Evolutionary conservation across 1,139 yeast species (phyloP).

Genomic region (Hansenula anomala): DNA sequence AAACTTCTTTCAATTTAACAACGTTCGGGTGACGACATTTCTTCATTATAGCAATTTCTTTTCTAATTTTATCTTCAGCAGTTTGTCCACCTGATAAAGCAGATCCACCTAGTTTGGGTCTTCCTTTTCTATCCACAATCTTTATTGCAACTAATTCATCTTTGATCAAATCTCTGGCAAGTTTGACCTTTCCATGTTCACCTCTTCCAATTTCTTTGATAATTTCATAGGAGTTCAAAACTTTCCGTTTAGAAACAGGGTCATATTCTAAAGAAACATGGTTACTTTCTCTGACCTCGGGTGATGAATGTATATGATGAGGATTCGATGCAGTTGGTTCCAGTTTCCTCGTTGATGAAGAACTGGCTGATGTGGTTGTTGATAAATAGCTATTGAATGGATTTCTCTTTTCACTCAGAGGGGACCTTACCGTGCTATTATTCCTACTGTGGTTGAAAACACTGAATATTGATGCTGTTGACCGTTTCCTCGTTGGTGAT

Average conservation of each 20-base stretch:
- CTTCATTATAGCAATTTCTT: slow-evolving; percentile 95
- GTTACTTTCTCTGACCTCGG: slow-evolving; percentile 76
- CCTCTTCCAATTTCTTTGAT: slow-evolving; percentile 88
- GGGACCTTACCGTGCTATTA: slow-evolving; percentile 1
- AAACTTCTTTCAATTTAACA: slow-evolving; percentile 79
- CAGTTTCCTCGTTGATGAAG: slow-evolving; percentile 12
- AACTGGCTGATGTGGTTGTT: background rate
- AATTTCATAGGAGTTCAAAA: slow-evolving; percentile 87
- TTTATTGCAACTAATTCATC: slow-evolving; percentile 86
- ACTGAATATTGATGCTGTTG: slow-evolving; percentile 14
- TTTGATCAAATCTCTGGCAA: slow-evolving; percentile 71
- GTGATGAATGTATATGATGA: slow-evolving; percentile 21
- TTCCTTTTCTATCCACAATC: slow-evolving; percentile 75
- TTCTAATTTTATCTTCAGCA: slow-evolving; percentile 56
- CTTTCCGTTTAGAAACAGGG: slow-evolving; percentile 79
- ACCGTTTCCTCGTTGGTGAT: slow-evolving; percentile 9
- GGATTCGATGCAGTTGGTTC: slow-evolving; percentile 18
- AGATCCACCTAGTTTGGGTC: slow-evolving; percentile 49
- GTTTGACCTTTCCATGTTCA: slow-evolving; percentile 95
- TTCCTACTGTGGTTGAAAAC: background rate
- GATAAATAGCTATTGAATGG: slow-evolving; percentile 1
- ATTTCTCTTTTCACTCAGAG: slow-evolving; percentile 1
- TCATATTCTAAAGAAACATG: slow-evolving; percentile 81
- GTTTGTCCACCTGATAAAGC: slow-evolving; percentile 25
- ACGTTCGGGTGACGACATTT: slow-evolving; percentile 90